Evolutionary conservation across 2,329 filamentous ascomycete species (phyloP), one percentile per base, ranked within the genome.

Genomic region (Capronia coronata): DNA sequence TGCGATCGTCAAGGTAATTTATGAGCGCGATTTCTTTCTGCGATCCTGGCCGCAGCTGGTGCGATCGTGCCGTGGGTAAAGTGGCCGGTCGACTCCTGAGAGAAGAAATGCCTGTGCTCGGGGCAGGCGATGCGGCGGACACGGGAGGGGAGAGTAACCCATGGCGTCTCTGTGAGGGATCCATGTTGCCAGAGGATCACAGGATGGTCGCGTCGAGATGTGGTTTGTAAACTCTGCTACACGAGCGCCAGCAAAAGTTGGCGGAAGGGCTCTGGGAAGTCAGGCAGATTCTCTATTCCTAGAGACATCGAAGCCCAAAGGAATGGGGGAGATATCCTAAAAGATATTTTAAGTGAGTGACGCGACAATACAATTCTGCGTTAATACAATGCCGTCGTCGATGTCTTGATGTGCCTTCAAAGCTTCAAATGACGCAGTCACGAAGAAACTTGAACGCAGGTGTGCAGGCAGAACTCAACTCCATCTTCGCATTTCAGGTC

Each of bases 11-110:
- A 11, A 81, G 68, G 61, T 78, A 75, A 48, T 74, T 71, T 46
- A 82, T 79, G 53, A 82, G 71, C 4, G 72, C 68, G 29, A 71
- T 74, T 62, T 84, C 80, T 64, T 81, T 82, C 19, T 68, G 63
- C 10, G 78, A 77, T 23, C 80, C 80, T 0, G 77, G 65, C 34
- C 69, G 70, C 6, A 83, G 66, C 1, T 78, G 77, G 37, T 73
- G 68, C 6, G 65, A 64, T 35, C 79, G 72, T 19, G 77, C 74
- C 48, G 71, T 71, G 0, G 77, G 78, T 2, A 83, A 72, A 19
- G 29, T 35, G 11, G 48, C 21, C 18, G 75, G 61, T 45, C 46
- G 41, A 40, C 21, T 44, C 21, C 22, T 14, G 14, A 32, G 5
- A 2, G 53, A 49, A 7, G 43, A n/a, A n/a, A n/a, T n/a, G n/a